Percentiles rank a stretch among this genome's conserved stretches.
phyloP scores from a whole-genome alignment of 805 yeast genomes.

The Zygoascus biomembranicola region DNA sequence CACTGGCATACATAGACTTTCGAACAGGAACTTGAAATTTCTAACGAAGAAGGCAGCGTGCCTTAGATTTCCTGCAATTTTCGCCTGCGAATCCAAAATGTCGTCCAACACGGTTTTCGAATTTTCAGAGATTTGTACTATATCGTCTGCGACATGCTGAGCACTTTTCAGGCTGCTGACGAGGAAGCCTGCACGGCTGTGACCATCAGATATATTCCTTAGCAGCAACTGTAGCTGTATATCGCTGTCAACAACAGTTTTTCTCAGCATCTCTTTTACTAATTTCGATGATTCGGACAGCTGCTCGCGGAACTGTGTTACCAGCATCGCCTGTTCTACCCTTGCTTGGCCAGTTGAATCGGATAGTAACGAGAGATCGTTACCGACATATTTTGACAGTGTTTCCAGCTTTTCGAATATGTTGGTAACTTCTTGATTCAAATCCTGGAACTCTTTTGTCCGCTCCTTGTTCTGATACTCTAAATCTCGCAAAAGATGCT shows the following conservation, averaged over 20 bases:
- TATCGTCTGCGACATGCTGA: neutral
- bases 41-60: neutral
- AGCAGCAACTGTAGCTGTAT: neutral
- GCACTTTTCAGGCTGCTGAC: neutral
- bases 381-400: neutral
- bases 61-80: neutral
- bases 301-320: neutral
- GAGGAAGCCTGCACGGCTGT: neutral
- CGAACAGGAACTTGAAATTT: neutral
- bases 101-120: neutral
- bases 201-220: neutral
- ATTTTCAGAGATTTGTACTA: neutral
- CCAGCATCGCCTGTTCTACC: neutral
- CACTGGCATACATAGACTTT: neutral
- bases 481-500: neutral
- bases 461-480: neutral
- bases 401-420: neutral
- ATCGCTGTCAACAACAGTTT: neutral
- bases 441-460: neutral
- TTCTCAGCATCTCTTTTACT: neutral
- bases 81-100: neutral
- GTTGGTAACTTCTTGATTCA: neutral
- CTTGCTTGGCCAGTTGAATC: neutral
- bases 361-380: neutral
- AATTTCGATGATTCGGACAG: neutral